These are phyloP conservation scores for Penicillium herquei DNA, from an alignment of 495 filamentous ascomycete genomes.

Conservation along the genomic window DNA sequence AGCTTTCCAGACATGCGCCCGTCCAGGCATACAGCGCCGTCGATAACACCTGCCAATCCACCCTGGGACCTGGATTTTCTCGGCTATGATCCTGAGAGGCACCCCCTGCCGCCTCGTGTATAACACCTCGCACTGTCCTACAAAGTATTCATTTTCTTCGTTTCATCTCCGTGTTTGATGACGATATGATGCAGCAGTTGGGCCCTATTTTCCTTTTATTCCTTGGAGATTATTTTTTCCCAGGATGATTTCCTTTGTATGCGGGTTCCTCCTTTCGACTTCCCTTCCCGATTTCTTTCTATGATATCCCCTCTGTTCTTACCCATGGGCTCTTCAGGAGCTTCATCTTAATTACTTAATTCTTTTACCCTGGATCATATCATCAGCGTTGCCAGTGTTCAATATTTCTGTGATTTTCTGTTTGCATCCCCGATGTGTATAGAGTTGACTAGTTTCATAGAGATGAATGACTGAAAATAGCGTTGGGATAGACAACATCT, in stretches of 20 bases:
- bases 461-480: conserved; percentile 9
- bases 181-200: conserved; percentile 49
- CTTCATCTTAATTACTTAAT: conserved; percentile 33
- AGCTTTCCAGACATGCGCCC: conserved; percentile 2
- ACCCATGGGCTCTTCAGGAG: conserved; percentile 23
- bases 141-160: conserved; percentile 25
- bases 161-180: conserved; percentile 47
- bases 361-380: conserved; percentile 20
- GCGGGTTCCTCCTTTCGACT: conserved; percentile 7
- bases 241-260: conserved; percentile 19
- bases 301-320: conserved; percentile 37
- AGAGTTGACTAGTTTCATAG: conserved; percentile 20
- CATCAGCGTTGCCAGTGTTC: conserved; percentile 24
- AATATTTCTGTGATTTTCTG: conserved; percentile 14
- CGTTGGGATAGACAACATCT: conserved; percentile 7
- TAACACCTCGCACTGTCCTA: conserved; percentile 37
- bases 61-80: conserved; percentile 4
- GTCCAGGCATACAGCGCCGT: conserved; percentile 4
- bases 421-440: conserved; percentile 22
- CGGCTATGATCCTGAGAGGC: conserved; percentile 25
- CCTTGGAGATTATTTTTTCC: conserved; percentile 13
- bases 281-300: conserved; percentile 24
- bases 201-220: conserved; percentile 25
- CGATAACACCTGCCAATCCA: background rate
- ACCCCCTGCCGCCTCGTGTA: conserved; percentile 34